Evolutionary conservation across 495 filamentous ascomycete genomes (phyloP), one percentile per base, ranked within the genome.

Genomic region (Aspergillus hancockii): DNA sequence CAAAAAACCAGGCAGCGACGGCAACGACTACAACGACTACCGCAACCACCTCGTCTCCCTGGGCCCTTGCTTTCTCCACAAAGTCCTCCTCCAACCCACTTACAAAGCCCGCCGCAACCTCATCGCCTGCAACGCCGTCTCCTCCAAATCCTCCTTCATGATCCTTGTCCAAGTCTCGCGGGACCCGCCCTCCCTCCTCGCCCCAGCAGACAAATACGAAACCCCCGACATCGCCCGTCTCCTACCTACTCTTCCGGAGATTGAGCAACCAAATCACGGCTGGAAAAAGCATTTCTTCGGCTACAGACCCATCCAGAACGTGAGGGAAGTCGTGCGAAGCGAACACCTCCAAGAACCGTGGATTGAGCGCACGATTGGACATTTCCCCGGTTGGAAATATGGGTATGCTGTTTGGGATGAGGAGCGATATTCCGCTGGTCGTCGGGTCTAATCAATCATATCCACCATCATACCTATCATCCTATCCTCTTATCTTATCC

Each of bases 31-130:
- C 51, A 57, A 49, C 40, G 52, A 54, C 21, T 63, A 63, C 55
- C 41, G 43, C 45, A 63, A 63, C 55, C 60, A 63, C 34, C 51
- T 63, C 22, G 60, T 63, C 51, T 58, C 60, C 10, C 55, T 63
- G 21, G 60, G 60, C 12, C 60, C 60, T 1, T 18, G 10, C n/a
- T 63, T 63, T 50, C 55, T 63, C 40, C 16, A 12, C 49, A 57
- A 50, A n/a, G 60, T 49, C 9, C 51, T 55, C 14, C 30, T 5
- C 13, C 55, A 58, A 31, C 55, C 55, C 8, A 21, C 38, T 30
- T 34, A 50, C 12, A 21, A 58, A 23, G 51, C 21, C 6, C 55
- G 58, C 47, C 53, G 53, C 36, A 50, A 47, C 34, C 52, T 61
- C 16, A 22, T 61, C 21, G 53, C 53, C 46, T 30, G 32, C 46